Conservation (phyloP, 2,329 filamentous ascomycete species). For the Aspergillus brasiliensis region DNA sequence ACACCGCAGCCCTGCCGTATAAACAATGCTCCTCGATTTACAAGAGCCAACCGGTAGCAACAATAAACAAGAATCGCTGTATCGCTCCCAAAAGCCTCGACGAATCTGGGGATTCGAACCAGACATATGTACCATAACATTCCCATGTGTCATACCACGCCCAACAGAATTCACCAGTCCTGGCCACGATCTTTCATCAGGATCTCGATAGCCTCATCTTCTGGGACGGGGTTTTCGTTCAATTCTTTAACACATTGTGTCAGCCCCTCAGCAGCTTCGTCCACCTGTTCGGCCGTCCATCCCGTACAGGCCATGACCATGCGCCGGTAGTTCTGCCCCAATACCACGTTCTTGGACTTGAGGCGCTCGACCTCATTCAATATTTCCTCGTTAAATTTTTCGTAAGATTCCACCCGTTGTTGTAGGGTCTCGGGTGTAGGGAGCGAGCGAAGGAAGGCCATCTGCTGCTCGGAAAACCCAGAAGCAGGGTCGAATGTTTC, state of each 20-base stretch:
- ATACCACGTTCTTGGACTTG: conserved; percentile 76
- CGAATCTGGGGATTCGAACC: conserved; percentile 5
- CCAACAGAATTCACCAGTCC: conserved; percentile 39
- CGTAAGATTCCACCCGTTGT: conserved; percentile 70
- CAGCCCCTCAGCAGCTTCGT: conserved; percentile 75
- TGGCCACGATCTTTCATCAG: conserved; percentile 49
- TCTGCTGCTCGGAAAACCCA: conserved; percentile 44
- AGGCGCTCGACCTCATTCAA: conserved; percentile 69
- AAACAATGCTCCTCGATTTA: conserved; percentile 12
- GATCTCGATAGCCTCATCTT: conserved; percentile 49
- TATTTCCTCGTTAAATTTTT: conserved; percentile 67
- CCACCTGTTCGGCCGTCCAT: conserved; percentile 75
- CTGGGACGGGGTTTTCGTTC: conserved; percentile 63
- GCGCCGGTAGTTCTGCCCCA: conserved; percentile 84
- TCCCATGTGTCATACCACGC: background rate
- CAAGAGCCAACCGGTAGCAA: background rate
- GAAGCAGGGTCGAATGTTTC: conserved; percentile 44
- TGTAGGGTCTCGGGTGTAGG: conserved; percentile 64
- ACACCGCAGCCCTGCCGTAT: conserved; percentile 8
- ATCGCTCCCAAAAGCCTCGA: conserved; percentile 8
- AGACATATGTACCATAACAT: conserved; percentile 15
- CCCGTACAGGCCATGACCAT: conserved; percentile 86
- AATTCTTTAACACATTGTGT: conserved; percentile 77
- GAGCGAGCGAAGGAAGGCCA: conserved; percentile 52
- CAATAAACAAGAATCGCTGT: conserved; percentile 12